phyloP scores from a whole-genome alignment of 1,139 yeast species.

The Nakaseomyces sp. region DNA sequence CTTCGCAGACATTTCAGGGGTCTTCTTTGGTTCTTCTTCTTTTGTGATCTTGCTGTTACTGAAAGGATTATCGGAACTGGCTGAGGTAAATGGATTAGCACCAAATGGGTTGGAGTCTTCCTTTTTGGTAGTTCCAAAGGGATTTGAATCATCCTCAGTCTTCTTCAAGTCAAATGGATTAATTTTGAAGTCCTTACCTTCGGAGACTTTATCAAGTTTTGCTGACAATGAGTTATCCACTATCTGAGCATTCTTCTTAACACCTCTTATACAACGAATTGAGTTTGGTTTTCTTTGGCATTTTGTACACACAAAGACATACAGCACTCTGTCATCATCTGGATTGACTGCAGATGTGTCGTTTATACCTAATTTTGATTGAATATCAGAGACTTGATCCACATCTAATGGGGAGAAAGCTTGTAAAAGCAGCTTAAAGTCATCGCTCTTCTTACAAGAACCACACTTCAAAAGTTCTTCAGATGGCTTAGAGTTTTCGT shows the following conservation, averaged over 20 bases:
- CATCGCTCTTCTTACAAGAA: constrained; percentile 42
- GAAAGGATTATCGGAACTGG: constrained; percentile 17
- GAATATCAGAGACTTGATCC: constrained; percentile 23
- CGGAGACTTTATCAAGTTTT: constrained; percentile 35
- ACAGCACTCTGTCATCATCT: constrained; percentile 72
- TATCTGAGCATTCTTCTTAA: constrained; percentile 48
- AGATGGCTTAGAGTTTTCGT: constrained; percentile 48
- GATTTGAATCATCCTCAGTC: constrained; percentile 21
- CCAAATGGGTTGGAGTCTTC: constrained; percentile 26
- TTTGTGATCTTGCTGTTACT: constrained; percentile 6
- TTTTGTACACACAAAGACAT: constrained; percentile 66
- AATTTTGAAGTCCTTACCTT: constrained; percentile 38
- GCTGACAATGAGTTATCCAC: constrained; percentile 31
- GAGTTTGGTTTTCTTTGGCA: constrained; percentile 67
- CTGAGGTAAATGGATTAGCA: constrained; percentile 16
- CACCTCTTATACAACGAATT: constrained; percentile 66
- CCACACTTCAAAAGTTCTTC: constrained; percentile 49
- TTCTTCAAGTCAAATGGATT: constrained; percentile 35
- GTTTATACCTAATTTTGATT: constrained; percentile 10
- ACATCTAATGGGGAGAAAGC: constrained; percentile 66
- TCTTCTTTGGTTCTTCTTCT: constrained; percentile 11
- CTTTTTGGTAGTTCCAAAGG: constrained; percentile 32
- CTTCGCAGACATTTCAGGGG: constrained; percentile 20
- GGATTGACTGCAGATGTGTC: constrained; percentile 33
- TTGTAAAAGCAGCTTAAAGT: constrained; percentile 65